phyloP scores from a whole-genome alignment of 2,329 filamentous ascomycete species.

The Scorias spongiosa region DNA sequence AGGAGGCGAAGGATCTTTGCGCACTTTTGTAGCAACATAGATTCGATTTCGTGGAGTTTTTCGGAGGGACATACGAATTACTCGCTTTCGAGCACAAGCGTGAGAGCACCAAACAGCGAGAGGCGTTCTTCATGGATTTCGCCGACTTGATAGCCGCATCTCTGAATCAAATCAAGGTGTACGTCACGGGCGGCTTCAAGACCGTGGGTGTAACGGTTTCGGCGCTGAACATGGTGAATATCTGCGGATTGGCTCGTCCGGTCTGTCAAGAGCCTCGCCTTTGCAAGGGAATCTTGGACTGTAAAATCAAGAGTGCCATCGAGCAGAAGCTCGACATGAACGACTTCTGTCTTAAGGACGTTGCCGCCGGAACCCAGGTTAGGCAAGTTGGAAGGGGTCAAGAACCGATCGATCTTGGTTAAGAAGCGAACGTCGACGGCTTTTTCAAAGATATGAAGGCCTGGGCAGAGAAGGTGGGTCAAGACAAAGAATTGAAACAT shows the following conservation, averaged over 20 bases:
- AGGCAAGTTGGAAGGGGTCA: slow-evolving; percentile 37
- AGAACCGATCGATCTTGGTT: slow-evolving; percentile 37
- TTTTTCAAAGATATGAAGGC: slow-evolving; percentile 34
- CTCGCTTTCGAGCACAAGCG: slow-evolving; percentile 34
- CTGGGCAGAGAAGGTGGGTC: slow-evolving; percentile 27
- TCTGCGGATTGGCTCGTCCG: slow-evolving; percentile 43
- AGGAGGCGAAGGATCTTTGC: slow-evolving; percentile 36
- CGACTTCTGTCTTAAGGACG: slow-evolving; percentile 35
- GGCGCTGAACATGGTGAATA: slow-evolving; percentile 43
- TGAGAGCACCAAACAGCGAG: slow-evolving; percentile 37
- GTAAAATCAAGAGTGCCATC: slow-evolving; percentile 34
- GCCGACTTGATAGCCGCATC: slow-evolving; percentile 37
- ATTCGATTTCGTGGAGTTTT: slow-evolving; percentile 45
- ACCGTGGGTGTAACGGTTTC: slow-evolving; percentile 41
- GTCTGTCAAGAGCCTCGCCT: slow-evolving; percentile 36
- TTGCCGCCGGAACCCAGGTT: slow-evolving; percentile 36
- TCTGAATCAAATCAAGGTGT: slow-evolving; percentile 39
- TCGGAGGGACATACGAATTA: slow-evolving; percentile 43
- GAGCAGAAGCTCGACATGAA: slow-evolving; percentile 28
- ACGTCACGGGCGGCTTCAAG: slow-evolving; percentile 44
- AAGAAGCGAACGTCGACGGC: slow-evolving; percentile 23
- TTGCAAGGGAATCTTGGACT: slow-evolving; percentile 30
- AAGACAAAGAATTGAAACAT: slow-evolving; percentile 24
- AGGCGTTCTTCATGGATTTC: slow-evolving; percentile 47
- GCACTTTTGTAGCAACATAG: slow-evolving; percentile 32